phyloP scores from a whole-genome alignment of 2,329 filamentous ascomycete species.

The Cercospora nicotianae region DNA sequence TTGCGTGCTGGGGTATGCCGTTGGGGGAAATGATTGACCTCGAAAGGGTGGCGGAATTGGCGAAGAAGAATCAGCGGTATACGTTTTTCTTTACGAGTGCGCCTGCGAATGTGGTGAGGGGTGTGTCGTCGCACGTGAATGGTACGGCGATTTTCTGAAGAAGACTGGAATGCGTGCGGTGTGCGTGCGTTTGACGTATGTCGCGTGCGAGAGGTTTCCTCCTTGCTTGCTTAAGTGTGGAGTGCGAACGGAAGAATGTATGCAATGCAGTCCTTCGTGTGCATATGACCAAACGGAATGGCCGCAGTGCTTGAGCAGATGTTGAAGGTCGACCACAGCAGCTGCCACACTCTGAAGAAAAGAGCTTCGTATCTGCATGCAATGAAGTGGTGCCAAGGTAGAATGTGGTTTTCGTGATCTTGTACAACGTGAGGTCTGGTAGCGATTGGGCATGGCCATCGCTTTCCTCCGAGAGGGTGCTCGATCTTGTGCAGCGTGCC shows the following conservation, averaged over 20 bases:
- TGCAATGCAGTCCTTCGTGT: background rate
- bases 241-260: background rate
- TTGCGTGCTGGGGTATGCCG: constrained; percentile 55
- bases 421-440: background rate
- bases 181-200: background rate
- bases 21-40: constrained; percentile 60
- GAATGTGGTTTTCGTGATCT: background rate
- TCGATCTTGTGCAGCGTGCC: constrained; percentile 1
- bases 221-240: background rate
- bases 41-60: constrained; percentile 56
- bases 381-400: background rate
- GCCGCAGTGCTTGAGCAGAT: background rate
- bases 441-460: background rate
- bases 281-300: background rate
- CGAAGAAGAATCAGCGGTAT: constrained; percentile 55
- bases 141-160: constrained; percentile 43
- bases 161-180: background rate
- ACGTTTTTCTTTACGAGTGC: constrained; percentile 63
- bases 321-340: background rate
- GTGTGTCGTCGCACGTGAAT: constrained; percentile 48
- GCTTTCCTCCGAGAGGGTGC: constrained; percentile 4
- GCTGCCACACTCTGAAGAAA: background rate
- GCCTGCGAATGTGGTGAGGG: constrained; percentile 60
- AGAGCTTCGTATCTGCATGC: background rate
- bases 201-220: background rate